These are phyloP conservation scores for Przewalskia tangutica DNA, from an alignment of 257 asterid species.

Conservation along the genomic window DNA sequence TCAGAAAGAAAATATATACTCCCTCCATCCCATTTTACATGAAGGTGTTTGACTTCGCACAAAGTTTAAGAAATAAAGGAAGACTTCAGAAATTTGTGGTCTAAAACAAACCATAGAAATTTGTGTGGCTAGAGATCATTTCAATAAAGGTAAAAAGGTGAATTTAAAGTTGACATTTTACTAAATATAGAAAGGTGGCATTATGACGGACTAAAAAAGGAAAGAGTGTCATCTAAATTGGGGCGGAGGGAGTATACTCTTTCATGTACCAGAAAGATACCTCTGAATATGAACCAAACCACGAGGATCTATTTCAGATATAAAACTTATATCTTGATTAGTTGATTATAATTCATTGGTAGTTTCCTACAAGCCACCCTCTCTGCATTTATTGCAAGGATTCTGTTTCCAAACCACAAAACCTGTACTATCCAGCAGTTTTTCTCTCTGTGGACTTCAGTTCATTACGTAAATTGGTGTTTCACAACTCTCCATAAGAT, in stretches of 20 bases:
- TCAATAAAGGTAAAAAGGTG: no score
- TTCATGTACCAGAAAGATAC: background rate
- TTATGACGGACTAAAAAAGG: background rate
- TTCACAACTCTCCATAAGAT: background rate
- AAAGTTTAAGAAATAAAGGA: no score
- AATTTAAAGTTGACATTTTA: constrained; percentile 30
- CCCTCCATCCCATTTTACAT: no score
- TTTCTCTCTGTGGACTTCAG: background rate
- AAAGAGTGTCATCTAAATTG: no score
- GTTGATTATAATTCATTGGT: background rate
- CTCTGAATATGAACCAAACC: background rate
- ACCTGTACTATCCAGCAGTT: background rate
- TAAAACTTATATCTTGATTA: background rate
- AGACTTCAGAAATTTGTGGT: no score
- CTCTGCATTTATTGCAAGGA: no score
- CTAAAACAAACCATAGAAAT: no score
- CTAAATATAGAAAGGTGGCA: constrained; percentile 38
- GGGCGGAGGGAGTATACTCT: background rate
- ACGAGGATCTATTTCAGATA: background rate
- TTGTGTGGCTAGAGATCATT: no score
- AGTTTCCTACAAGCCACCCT: background rate
- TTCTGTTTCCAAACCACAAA: no score
- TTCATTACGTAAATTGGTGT: background rate
- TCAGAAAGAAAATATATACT: background rate
- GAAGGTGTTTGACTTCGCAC: constrained; percentile 14